Conservation (phyloP, 371 early-diverging fungal species). For the Mortierella sp. region DNA sequence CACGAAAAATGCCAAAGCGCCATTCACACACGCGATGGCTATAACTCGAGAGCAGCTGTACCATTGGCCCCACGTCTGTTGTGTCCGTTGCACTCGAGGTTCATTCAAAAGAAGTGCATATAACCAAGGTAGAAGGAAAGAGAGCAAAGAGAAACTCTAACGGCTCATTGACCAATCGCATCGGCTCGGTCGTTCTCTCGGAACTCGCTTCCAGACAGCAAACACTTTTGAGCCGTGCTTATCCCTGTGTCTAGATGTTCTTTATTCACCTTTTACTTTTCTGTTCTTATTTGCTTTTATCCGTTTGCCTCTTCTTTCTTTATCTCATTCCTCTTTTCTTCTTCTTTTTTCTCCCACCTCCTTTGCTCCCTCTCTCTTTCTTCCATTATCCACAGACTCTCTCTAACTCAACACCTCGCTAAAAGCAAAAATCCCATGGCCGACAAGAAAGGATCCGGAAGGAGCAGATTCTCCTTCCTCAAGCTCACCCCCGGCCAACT, state of each 20-base stretch:
- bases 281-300: neutral
- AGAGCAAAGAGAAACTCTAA: neutral
- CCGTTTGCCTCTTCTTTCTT: neutral
- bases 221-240: no score
- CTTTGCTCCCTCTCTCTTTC: neutral
- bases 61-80: neutral
- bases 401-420: no score
- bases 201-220: neutral
- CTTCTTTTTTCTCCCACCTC: neutral
- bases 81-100: neutral
- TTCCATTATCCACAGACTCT: no score
- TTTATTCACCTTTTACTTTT: neutral
- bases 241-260: neutral
- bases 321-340: neutral
- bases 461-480: conserved; percentile 17
- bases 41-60: neutral
- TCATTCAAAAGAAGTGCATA: neutral
- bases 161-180: neutral
- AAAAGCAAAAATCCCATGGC: neutral
- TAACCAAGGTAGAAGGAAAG: neutral
- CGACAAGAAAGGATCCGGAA: neutral
- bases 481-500: conserved; percentile 25
- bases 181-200: conserved; percentile 12
- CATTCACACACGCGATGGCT: neutral
- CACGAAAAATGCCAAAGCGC: neutral